Conservation (phyloP, 352 stramenopile genomes). For the Hyaloperonospora arabidopsidis region DNA sequence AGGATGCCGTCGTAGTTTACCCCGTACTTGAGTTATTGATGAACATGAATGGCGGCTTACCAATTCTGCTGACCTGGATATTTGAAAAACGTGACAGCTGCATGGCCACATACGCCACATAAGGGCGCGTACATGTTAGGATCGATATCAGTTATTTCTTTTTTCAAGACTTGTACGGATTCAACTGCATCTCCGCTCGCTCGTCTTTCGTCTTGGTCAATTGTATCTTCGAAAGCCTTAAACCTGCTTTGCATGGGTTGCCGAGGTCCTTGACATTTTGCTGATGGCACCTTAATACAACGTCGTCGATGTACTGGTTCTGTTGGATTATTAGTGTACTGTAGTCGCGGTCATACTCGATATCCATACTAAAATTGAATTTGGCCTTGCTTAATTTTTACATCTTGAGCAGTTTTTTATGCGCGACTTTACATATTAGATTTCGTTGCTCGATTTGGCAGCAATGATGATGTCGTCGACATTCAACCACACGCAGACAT, state of each 20-base stretch:
- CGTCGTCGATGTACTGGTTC: slow-evolving; percentile 4
- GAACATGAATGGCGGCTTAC: background rate
- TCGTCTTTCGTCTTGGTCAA: background rate
- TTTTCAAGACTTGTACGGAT: background rate
- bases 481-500: background rate
- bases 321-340: slow-evolving; percentile 2
- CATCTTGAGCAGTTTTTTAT: background rate
- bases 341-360: background rate
- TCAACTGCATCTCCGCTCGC: background rate
- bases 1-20: background rate
- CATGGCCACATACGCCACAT: background rate
- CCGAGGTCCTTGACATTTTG: background rate
- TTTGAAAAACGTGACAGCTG: background rate
- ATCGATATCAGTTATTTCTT: background rate
- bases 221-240: background rate
- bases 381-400: slow-evolving; percentile 1
- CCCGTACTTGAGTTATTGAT: background rate
- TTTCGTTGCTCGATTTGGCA: background rate
- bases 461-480: slow-evolving; percentile 3
- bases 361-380: background rate
- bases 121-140: background rate
- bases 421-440: background rate
- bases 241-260: background rate
- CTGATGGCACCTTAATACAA: background rate
- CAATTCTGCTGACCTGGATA: background rate